phyloP scores from a whole-genome alignment of 306 rosid genomes.

The Malus domestica region DNA sequence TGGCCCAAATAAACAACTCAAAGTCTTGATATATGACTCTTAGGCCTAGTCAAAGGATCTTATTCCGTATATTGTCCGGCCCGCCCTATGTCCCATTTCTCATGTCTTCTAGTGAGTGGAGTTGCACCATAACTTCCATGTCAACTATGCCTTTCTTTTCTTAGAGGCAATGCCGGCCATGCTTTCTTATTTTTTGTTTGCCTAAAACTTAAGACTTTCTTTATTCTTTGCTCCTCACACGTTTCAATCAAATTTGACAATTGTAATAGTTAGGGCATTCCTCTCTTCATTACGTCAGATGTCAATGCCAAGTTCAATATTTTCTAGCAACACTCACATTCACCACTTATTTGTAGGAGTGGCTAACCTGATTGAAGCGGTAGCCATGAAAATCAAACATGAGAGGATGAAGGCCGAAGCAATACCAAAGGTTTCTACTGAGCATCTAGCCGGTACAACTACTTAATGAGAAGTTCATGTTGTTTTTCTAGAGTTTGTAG shows the following conservation, averaged over 20 bases:
- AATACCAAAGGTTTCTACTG: no score
- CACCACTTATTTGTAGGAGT: no score
- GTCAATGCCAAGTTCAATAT: neutral
- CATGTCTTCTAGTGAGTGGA: neutral
- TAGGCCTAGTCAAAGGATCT: neutral
- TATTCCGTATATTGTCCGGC: neutral
- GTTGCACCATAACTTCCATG: neutral
- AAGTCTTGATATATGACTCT: neutral
- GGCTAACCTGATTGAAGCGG: no score
- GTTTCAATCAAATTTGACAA: neutral
- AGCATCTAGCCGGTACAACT: no score
- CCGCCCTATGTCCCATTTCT: neutral
- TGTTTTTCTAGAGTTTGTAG: no score
- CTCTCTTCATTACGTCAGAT: neutral
- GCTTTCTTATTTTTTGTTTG: neutral
- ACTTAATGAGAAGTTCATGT: no score
- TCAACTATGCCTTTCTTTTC: neutral
- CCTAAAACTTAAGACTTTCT: neutral
- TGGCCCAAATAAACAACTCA: neutral
- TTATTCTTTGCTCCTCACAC: constrained; percentile 3
- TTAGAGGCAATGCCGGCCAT: neutral
- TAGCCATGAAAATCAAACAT: no score
- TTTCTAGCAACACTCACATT: neutral
- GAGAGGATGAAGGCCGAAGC: no score
- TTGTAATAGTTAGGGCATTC: neutral